These are phyloP conservation scores for Wallacemonas sp. DNA, from an alignment of 208 protist genomes.

Conservation along the genomic window DNA sequence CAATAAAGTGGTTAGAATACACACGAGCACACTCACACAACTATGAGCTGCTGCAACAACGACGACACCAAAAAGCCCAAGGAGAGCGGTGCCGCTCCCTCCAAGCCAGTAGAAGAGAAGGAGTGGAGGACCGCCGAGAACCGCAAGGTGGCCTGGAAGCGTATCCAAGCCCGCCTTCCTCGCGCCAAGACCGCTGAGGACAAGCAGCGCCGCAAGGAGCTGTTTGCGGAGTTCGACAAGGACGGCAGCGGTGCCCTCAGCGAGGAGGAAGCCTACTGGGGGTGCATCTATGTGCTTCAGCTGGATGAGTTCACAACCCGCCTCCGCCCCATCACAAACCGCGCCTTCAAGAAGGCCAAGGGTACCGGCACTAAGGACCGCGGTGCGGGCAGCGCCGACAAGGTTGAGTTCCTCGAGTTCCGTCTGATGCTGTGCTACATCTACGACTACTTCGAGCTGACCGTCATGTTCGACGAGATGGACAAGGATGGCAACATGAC, in stretches of 20 bases:
- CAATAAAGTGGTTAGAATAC: not conserved
- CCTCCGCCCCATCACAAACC: constrained; percentile 65
- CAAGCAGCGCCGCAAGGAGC: constrained; percentile 46
- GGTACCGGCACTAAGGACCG: constrained; percentile 32
- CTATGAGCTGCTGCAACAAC: constrained; percentile 4
- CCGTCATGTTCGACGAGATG: constrained; percentile 59
- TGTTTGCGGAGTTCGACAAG: constrained; percentile 75
- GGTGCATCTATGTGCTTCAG: constrained; percentile 43
- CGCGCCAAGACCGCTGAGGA: constrained; percentile 32
- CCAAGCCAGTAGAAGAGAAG: constrained; percentile 12
- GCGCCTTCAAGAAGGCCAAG: constrained; percentile 80
- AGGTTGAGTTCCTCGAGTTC: constrained; percentile 50
- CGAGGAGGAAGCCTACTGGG: constrained; percentile 57
- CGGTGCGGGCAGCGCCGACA: constrained; percentile 22
- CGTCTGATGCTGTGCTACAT: constrained; percentile 34
- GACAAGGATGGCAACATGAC: constrained; percentile 39
- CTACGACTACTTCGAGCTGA: constrained; percentile 26
- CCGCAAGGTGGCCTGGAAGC: constrained; percentile 45
- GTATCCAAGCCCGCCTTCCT: constrained; percentile 32
- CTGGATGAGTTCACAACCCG: constrained; percentile 63
- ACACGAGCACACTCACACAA: not conserved
- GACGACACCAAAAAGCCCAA: constrained; percentile 16
- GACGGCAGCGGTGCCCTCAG: constrained; percentile 50
- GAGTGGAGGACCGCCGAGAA: constrained; percentile 38
- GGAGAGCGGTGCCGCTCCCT: constrained; percentile 20